These are phyloP conservation scores for Chrysoporthe puriensis DNA, from an alignment of 2,329 filamentous ascomycete species.

Conservation along the genomic window DNA sequence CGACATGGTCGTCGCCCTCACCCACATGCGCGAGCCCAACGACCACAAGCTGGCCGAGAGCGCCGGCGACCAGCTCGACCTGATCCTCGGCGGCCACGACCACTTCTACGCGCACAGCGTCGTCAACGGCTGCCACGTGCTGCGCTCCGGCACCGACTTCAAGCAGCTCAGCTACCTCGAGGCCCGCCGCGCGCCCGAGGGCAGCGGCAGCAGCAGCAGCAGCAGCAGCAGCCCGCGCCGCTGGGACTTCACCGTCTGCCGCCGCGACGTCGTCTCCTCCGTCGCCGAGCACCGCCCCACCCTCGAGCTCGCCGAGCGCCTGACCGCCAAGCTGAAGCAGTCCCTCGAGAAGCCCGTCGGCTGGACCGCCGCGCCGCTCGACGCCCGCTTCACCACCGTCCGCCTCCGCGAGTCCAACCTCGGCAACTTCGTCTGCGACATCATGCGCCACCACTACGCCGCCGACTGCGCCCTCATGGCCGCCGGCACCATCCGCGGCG, in stretches of 20 bases:
- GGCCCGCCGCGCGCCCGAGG: slow-evolving; percentile 60
- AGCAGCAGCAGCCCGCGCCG: slow-evolving; percentile 48
- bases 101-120: slow-evolving; percentile 82
- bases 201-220: slow-evolving; percentile 46
- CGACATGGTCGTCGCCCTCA: slow-evolving; percentile 80
- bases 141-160: slow-evolving; percentile 90
- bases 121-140: slow-evolving; percentile 78
- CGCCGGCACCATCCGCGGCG: slow-evolving; percentile 81
- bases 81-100: slow-evolving; percentile 87
- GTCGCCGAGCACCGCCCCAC: slow-evolving; percentile 68
- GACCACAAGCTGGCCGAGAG: slow-evolving; percentile 83
- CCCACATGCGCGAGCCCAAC: slow-evolving; percentile 86
- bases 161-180: slow-evolving; percentile 91
- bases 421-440: slow-evolving; percentile 88
- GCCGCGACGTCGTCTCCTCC: slow-evolving; percentile 72
- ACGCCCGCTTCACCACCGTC: slow-evolving; percentile 85
- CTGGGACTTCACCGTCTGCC: slow-evolving; percentile 80
- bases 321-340: slow-evolving; percentile 74
- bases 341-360: slow-evolving; percentile 83
- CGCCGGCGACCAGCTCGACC: slow-evolving; percentile 74
- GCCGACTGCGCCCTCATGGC: slow-evolving; percentile 86
- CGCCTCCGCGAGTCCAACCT: slow-evolving; percentile 78
- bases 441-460: slow-evolving; percentile 82
- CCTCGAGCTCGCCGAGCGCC: slow-evolving; percentile 63
- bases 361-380: slow-evolving; percentile 79